phyloP scores from a whole-genome alignment of 805 yeast species.

The Alloascoidea hylecoeti region DNA sequence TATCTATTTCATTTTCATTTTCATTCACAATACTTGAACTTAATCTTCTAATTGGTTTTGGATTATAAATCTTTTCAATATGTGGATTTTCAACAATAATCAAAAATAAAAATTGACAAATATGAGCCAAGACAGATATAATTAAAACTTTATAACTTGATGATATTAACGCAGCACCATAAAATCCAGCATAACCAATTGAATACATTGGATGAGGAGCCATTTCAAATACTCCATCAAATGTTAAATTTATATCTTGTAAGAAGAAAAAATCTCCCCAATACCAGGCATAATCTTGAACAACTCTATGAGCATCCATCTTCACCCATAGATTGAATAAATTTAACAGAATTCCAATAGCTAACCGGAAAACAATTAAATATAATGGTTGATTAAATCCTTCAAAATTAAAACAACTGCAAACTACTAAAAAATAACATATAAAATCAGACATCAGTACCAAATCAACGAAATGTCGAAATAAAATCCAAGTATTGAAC shows the following conservation, averaged over 20 bases:
- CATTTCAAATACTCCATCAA: conserved; percentile 82
- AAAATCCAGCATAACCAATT: conserved; percentile 77
- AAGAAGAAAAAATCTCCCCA: conserved; percentile 91
- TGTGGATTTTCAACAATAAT: conserved; percentile 75
- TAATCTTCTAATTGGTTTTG: conserved; percentile 13
- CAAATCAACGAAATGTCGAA: conserved; percentile 67
- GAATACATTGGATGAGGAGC: conserved; percentile 93
- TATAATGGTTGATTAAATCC: conserved; percentile 21
- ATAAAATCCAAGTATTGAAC: conserved; percentile 72
- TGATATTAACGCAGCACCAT: conserved; percentile 68
- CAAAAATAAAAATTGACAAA: conserved; percentile 61
- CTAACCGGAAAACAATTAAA: conserved; percentile 34
- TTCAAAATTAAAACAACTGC: conserved; percentile 22
- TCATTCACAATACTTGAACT: conserved; percentile 5
- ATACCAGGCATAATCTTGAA: conserved; percentile 87
- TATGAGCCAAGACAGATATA: conserved; percentile 64
- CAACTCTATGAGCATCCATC: conserved; percentile 76
- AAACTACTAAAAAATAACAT: conserved; percentile 53
- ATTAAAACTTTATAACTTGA: conserved; percentile 57
- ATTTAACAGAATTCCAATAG: conserved; percentile 45
- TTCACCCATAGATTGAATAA: conserved; percentile 76
- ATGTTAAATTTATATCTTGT: conserved; percentile 54
- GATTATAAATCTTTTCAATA: conserved; percentile 54
- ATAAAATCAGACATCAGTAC: conserved; percentile 77
- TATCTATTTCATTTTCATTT: conserved; percentile 4